phyloP scores from a whole-genome alignment of 768 basidiomycete genomes.

The Coprinellus micaceus region DNA sequence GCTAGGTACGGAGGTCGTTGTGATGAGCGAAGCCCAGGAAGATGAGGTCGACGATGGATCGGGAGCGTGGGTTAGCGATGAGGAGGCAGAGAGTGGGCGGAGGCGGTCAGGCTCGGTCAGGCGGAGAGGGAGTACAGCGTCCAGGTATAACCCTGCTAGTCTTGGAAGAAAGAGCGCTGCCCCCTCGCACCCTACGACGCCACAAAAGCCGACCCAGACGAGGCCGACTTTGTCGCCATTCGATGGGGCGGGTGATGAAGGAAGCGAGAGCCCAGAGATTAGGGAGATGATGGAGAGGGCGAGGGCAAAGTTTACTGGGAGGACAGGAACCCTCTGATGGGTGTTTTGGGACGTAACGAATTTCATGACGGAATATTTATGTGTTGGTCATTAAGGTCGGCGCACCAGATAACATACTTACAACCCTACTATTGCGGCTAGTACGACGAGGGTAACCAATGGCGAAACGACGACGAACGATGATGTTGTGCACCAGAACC shows the following conservation, averaged over 20 bases:
- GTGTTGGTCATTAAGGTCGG: no score
- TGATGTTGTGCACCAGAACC: no score
- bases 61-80: conserved; percentile 73
- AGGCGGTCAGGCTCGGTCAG: not conserved
- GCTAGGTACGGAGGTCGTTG: conserved; percentile 71
- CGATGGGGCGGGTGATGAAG: conserved; percentile 23
- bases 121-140: conserved; percentile 3
- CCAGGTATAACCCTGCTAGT: not conserved
- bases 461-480: no score
- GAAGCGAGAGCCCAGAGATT: conserved; percentile 66
- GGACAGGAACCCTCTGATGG: no score
- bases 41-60: conserved; percentile 76
- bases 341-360: no score
- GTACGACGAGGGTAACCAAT: no score
- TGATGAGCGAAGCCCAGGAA: conserved; percentile 69
- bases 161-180: conserved; percentile 1
- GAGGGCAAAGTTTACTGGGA: conserved; percentile 37
- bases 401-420: no score
- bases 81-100: conserved; percentile 18
- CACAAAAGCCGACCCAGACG: conserved; percentile 14
- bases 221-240: conserved; percentile 13
- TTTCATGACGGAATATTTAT: no score
- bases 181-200: conserved; percentile 1
- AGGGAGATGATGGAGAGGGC: conserved; percentile 71
- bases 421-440: no score